Conservation (phyloP, 2,329 filamentous ascomycete species). For the Alternaria brassicae region DNA sequence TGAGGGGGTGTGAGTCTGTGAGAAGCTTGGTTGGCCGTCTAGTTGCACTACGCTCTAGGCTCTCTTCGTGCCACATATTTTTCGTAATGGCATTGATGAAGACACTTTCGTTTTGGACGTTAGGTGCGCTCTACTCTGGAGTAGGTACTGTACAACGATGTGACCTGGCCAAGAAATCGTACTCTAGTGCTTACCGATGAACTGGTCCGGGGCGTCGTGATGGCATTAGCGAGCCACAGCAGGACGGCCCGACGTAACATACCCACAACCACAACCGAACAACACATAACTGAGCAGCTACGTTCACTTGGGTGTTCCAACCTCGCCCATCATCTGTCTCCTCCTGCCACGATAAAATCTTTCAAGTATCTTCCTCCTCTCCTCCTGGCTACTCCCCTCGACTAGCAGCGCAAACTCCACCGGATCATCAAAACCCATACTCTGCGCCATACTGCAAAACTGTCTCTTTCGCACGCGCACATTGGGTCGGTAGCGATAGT, state of each 20-base stretch:
- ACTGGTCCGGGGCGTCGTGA: neutral
- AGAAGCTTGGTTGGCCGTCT: too few species aligned
- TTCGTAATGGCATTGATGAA: neutral
- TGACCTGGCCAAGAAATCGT: neutral
- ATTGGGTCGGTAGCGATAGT: constrained; percentile 74
- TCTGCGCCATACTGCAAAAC: constrained; percentile 87
- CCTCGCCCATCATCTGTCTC: constrained; percentile 48
- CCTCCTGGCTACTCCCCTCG: constrained; percentile 86
- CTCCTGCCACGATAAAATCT: constrained; percentile 77
- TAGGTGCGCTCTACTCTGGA: neutral
- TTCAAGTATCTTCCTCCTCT: constrained; percentile 79
- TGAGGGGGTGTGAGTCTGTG: neutral
- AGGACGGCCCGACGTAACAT: neutral
- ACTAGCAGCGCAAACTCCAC: constrained; percentile 89
- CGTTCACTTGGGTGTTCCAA: constrained; percentile 2
- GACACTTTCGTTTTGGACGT: neutral
- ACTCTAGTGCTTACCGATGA: neutral
- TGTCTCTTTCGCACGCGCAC: constrained; percentile 77
- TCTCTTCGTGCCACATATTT: neutral
- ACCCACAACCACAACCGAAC: too few species aligned
- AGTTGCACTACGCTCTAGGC: too few species aligned
- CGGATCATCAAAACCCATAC: constrained; percentile 76
- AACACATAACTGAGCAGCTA: too few species aligned
- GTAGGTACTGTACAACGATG: neutral
- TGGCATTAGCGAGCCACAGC: constrained; percentile 1